A percentile compares a stretch with the other conserved stretches of the same genome.
Conservation (phyloP, 2,329 filamentous ascomycete genomes). For the Microsporum ferrugineum region DNA sequence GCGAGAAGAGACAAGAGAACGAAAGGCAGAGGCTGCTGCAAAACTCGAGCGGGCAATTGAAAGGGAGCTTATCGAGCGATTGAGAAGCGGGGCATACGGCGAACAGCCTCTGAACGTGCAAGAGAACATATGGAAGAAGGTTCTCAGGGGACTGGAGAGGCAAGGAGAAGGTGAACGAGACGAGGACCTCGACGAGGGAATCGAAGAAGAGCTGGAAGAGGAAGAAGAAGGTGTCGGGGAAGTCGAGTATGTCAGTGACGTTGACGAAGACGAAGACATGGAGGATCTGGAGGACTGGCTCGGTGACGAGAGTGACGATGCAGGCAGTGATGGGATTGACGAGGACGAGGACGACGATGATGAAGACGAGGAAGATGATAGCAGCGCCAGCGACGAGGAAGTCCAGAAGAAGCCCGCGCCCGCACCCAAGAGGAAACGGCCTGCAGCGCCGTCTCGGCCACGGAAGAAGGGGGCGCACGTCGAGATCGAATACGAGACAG, state of each 20-base stretch:
- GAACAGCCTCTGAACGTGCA: slow-evolving; percentile 91
- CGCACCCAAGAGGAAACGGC: slow-evolving; percentile 48
- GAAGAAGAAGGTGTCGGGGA: slow-evolving; percentile 60
- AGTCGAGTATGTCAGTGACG: slow-evolving; percentile 87
- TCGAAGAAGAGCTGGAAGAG: slow-evolving; percentile 62
- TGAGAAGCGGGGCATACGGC: slow-evolving; percentile 87
- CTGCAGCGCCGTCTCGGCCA: slow-evolving; percentile 41
- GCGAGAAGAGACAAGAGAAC: slow-evolving; percentile 62
- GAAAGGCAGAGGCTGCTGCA: slow-evolving; percentile 68
- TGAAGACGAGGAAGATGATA: slow-evolving; percentile 47
- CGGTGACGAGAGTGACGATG: slow-evolving; percentile 53
- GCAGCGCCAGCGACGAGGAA: slow-evolving; percentile 44
- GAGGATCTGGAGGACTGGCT: slow-evolving; percentile 97
- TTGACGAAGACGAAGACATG: slow-evolving; percentile 66
- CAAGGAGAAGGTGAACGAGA: slow-evolving; percentile 73
- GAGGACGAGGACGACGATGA: slow-evolving; percentile 47
- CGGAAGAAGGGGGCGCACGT: slow-evolving; percentile 53
- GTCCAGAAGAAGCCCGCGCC: slow-evolving; percentile 34
- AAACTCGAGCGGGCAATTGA: slow-evolving; percentile 96
- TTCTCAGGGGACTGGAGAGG: slow-evolving; percentile 78
- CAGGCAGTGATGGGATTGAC: slow-evolving; percentile 35
- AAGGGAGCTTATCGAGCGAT: slow-evolving; percentile 78
- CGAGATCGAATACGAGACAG: slow-evolving; percentile 71
- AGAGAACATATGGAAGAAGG: slow-evolving; percentile 93
- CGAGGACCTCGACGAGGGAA: slow-evolving; percentile 77